Conservation (phyloP, 768 basidiomycete species). For the Boletus sp. region DNA sequence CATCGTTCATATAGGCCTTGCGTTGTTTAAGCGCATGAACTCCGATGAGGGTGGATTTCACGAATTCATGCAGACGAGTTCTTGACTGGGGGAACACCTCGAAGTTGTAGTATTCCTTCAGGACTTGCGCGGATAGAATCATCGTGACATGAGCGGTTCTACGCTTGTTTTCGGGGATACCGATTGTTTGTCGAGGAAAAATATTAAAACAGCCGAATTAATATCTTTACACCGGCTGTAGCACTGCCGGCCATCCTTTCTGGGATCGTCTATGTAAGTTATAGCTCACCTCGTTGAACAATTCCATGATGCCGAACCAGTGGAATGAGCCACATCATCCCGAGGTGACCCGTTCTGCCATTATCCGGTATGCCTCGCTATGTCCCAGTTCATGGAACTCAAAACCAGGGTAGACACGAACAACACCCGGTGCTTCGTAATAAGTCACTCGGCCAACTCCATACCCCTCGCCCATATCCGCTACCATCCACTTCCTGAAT, state of each 20-base stretch:
- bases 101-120: constrained; percentile 5
- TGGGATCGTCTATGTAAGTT: constrained; percentile 7
- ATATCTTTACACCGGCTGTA: constrained; percentile 14
- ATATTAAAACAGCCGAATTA: constrained; percentile 7
- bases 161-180: background rate
- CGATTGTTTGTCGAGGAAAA: constrained; percentile 14
- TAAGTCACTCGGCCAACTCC: constrained; percentile 23
- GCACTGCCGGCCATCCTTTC: constrained; percentile 13
- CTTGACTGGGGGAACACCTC: constrained; percentile 13
- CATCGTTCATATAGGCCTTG: constrained; percentile 15
- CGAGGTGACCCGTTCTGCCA: constrained; percentile 43
- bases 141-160: constrained; percentile 8
- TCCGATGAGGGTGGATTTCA: constrained; percentile 12
- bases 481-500: constrained; percentile 24
- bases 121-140: background rate
- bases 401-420: constrained; percentile 47
- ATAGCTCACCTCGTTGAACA: constrained; percentile 6
- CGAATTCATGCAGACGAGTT: background rate
- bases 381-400: constrained; percentile 53
- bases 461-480: constrained; percentile 33
- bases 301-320: constrained; percentile 18
- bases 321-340: constrained; percentile 23
- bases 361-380: constrained; percentile 42
- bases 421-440: constrained; percentile 28
- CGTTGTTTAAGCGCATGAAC: constrained; percentile 22